Evolutionary conservation across 495 filamentous ascomycete genomes (phyloP).

Genomic region (Xanthoparmelia taractica): DNA sequence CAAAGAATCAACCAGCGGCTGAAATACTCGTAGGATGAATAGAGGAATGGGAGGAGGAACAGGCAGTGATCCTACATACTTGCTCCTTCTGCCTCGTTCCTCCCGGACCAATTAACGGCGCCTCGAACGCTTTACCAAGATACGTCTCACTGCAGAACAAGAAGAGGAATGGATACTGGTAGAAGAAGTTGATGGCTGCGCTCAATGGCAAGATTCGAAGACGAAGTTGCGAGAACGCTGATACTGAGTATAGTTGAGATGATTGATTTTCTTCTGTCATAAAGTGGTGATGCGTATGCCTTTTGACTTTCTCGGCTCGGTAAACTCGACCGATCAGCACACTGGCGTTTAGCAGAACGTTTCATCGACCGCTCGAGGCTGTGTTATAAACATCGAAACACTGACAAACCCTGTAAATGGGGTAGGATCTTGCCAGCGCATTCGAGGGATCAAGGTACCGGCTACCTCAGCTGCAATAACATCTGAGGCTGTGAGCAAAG

Average conservation of each 20-base stretch:
- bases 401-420: background rate
- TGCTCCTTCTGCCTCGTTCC: background rate
- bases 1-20: background rate
- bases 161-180: background rate
- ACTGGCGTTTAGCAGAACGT: background rate
- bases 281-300: no score
- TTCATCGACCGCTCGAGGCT: slow-evolving; percentile 3
- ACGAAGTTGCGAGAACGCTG: background rate
- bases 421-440: background rate
- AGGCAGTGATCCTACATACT: background rate
- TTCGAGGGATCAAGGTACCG: background rate
- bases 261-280: no score
- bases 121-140: background rate
- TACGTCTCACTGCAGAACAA: background rate
- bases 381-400: background rate
- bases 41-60: background rate
- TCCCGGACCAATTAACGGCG: background rate
- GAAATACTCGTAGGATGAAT: background rate
- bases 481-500: background rate
- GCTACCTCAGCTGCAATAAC: background rate
- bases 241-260: background rate
- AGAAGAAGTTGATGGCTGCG: background rate
- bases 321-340: background rate
- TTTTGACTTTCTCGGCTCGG: background rate
- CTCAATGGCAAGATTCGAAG: background rate